These are phyloP conservation scores for Drosera capensis DNA, from an alignment of 148 eudicot genomes.

Conservation along the genomic window DNA sequence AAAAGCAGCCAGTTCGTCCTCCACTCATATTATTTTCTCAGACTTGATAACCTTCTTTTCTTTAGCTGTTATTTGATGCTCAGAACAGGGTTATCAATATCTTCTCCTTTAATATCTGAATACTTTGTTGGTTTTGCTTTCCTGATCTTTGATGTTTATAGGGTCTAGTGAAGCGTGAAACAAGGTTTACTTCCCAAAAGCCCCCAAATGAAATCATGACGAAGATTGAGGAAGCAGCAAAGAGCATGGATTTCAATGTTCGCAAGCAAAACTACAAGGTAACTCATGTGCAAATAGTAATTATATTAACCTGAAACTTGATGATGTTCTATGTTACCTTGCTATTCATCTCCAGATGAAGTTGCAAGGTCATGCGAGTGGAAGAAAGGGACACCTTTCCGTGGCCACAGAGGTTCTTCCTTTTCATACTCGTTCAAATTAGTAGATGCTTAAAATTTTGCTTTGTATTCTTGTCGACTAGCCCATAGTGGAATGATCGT, in stretches of 20 bases:
- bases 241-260: slow-evolving; percentile 72
- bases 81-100: no score
- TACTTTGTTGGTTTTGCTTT: neutral
- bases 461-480: no score
- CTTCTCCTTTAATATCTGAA: no score
- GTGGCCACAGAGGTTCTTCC: slow-evolving; percentile 79
- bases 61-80: neutral
- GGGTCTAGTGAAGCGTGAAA: slow-evolving; percentile 63
- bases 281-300: slow-evolving; percentile 10
- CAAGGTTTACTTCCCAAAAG: slow-evolving; percentile 62
- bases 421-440: no score
- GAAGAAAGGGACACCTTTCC: slow-evolving; percentile 88
- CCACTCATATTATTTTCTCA: neutral
- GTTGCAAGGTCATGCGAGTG: slow-evolving; percentile 75
- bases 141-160: slow-evolving; percentile 5
- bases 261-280: slow-evolving; percentile 74
- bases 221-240: slow-evolving; percentile 88
- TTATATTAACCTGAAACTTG: no score
- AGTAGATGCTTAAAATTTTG: no score
- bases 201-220: slow-evolving; percentile 78
- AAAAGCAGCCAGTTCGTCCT: slow-evolving; percentile 39
- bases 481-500: no score
- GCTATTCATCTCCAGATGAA: slow-evolving; percentile 48
- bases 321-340: neutral
- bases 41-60: neutral